Conservation (phyloP, 495 filamentous ascomycete genomes). For the Aspergillus nanangensis region DNA sequence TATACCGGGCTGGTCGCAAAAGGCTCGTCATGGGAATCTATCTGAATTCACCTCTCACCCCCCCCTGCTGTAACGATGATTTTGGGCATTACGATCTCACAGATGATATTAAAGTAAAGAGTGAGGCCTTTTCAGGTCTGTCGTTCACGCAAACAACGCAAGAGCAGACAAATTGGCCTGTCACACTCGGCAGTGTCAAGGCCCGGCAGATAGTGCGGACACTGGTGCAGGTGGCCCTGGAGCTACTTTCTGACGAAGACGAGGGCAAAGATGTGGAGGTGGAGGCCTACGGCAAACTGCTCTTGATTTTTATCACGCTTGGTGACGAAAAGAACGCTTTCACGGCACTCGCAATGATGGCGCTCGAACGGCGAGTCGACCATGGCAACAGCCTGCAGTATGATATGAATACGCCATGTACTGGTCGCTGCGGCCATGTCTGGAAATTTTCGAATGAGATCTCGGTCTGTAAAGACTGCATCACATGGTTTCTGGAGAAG, state of each 20-base stretch:
- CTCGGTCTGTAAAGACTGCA: slow-evolving; percentile 11
- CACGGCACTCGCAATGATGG: slow-evolving; percentile 6
- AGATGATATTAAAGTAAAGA: too few species aligned
- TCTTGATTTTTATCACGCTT: slow-evolving; percentile 5
- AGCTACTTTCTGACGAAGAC: slow-evolving; percentile 10
- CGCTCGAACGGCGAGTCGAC: background rate
- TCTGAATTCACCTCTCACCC: too few species aligned
- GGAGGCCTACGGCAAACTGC: slow-evolving; percentile 5
- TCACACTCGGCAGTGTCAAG: too few species aligned
- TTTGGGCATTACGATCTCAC: too few species aligned
- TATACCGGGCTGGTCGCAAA: too few species aligned
- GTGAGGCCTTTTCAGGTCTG: too few species aligned
- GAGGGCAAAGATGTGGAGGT: slow-evolving; percentile 6
- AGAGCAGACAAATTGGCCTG: too few species aligned
- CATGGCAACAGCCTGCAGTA: background rate
- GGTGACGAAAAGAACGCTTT: slow-evolving; percentile 4
- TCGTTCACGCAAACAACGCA: too few species aligned
- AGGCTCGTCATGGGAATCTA: too few species aligned
- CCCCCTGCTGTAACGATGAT: too few species aligned
- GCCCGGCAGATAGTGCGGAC: slow-evolving; percentile 2
- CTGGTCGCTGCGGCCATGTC: background rate
- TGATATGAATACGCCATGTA: background rate
- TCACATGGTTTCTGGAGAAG: background rate
- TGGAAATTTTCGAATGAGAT: slow-evolving; percentile 7
- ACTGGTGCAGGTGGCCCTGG: slow-evolving; percentile 5